phyloP scores from a whole-genome alignment of 139 green algal species.

The Closterium sp. region DNA sequence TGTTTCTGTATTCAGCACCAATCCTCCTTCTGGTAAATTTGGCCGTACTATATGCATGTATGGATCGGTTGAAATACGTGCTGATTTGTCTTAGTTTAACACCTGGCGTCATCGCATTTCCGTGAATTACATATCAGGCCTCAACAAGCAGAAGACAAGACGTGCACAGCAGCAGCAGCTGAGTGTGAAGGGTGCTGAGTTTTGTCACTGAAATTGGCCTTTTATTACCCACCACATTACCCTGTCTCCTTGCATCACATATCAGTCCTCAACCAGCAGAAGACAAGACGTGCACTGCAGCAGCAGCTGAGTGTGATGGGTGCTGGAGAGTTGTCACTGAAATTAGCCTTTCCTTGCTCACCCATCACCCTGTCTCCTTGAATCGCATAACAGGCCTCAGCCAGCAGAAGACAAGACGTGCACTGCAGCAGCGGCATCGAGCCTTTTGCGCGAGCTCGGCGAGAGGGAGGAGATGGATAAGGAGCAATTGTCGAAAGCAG shows the following conservation, averaged over 20 bases:
- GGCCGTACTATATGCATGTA: too few relatives aligned
- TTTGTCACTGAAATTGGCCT: too few relatives aligned
- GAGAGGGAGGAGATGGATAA: neutral
- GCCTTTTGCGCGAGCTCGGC: constrained; percentile 44
- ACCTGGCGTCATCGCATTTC: too few relatives aligned
- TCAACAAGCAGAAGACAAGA: constrained; percentile 39
- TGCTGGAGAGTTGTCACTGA: neutral
- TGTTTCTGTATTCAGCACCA: too few relatives aligned
- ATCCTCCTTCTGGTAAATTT: too few relatives aligned
- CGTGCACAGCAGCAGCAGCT: constrained; percentile 47
- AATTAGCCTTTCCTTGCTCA: neutral
- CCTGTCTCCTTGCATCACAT: too few relatives aligned
- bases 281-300: too few relatives aligned
- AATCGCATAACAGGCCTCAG: constrained; percentile 44
- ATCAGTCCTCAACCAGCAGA: too few relatives aligned
- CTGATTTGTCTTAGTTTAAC: too few relatives aligned
- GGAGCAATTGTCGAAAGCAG: neutral
- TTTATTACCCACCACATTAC: too few relatives aligned
- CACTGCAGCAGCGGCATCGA: constrained; percentile 41
- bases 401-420: constrained; percentile 45
- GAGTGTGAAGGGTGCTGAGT: too few relatives aligned
- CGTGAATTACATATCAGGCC: constrained; percentile 33
- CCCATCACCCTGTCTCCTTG: neutral
- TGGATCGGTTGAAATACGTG: too few relatives aligned
- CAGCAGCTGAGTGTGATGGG: neutral